Evolutionary conservation across 192 early-diverging fungal species (phyloP).

Genomic region (Coemansia sp.): DNA sequence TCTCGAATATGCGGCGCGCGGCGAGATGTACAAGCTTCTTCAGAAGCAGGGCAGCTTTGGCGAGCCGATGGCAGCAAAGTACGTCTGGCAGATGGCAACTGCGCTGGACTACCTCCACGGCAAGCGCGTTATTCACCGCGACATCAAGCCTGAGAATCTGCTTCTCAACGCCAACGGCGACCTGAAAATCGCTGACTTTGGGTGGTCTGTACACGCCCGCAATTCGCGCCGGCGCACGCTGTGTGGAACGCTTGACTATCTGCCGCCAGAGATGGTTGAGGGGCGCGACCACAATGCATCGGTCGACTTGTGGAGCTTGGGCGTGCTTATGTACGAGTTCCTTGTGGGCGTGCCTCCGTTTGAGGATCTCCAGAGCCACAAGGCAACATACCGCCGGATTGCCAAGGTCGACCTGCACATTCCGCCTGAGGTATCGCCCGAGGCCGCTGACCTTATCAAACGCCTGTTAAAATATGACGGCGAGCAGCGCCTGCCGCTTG

Average conservation of each 20-base stretch:
- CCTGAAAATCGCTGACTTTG: slow-evolving; percentile 96
- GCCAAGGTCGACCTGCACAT: slow-evolving; percentile 79
- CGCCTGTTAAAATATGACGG: slow-evolving; percentile 73
- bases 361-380: slow-evolving; percentile 67
- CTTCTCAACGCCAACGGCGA: slow-evolving; percentile 83
- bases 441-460: slow-evolving; percentile 82
- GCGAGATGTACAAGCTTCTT: slow-evolving; percentile 88
- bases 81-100: slow-evolving; percentile 83
- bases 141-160: slow-evolving; percentile 96
- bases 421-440: slow-evolving; percentile 71
- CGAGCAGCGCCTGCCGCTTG: slow-evolving; percentile 67
- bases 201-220: slow-evolving; percentile 91
- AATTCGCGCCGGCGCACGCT: slow-evolving; percentile 78
- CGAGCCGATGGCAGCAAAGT: slow-evolving; percentile 80
- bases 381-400: slow-evolving; percentile 80
- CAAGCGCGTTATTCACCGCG: slow-evolving; percentile 91
- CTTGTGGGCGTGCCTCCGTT: slow-evolving; percentile 90
- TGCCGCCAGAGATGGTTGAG: slow-evolving; percentile 96
- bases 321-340: slow-evolving; percentile 92
- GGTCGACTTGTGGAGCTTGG: slow-evolving; percentile 92
- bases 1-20: slow-evolving; percentile 91
- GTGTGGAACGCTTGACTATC: slow-evolving; percentile 94
- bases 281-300: slow-evolving; percentile 72
- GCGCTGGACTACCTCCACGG: slow-evolving; percentile 85
- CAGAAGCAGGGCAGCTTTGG: slow-evolving; percentile 67